Percentiles rank a stretch among this genome's conserved stretches.
Evolutionary conservation across 352 stramenopile genomes (phyloP).

Genomic region (Globisporangium middletonii): DNA sequence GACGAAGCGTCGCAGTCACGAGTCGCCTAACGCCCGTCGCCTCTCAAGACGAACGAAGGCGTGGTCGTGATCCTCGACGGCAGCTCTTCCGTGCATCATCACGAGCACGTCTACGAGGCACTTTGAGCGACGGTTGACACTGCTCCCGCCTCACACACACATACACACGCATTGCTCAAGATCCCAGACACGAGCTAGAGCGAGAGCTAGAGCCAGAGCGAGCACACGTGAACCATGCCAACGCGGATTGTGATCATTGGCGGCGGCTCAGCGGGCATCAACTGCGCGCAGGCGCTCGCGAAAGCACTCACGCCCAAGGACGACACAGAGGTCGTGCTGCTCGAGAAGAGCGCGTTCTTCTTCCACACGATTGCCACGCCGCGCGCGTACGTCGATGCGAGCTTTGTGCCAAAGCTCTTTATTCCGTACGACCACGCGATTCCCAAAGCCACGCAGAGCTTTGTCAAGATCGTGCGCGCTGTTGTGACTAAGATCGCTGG

Average conservation of each 20-base stretch:
- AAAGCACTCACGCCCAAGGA: conserved; percentile 24
- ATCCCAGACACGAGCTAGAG: not conserved
- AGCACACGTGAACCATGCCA: conserved; percentile 14
- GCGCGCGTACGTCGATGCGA: conserved; percentile 36
- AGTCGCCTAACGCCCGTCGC: too few relatives aligned
- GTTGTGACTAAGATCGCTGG: conserved; percentile 30
- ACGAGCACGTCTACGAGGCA: too few relatives aligned
- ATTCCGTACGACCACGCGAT: conserved; percentile 48
- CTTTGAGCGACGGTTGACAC: too few relatives aligned
- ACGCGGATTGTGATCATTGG: conserved; percentile 48
- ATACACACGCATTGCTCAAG: not conserved
- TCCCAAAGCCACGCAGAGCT: conserved; percentile 20
- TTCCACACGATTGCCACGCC: conserved; percentile 38
- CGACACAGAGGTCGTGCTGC: conserved; percentile 32
- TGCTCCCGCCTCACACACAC: not conserved
- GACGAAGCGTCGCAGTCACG: too few relatives aligned
- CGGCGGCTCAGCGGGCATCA: conserved; percentile 39
- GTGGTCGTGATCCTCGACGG: not conserved
- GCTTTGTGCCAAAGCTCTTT: conserved; percentile 47
- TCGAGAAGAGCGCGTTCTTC: conserved; percentile 55
- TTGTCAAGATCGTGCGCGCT: conserved; percentile 36
- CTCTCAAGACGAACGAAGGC: not conserved
- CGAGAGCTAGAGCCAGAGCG: not conserved
- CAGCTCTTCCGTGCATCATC: too few relatives aligned
- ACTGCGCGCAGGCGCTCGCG: conserved; percentile 32